phyloP scores from a whole-genome alignment of 2,329 filamentous ascomycete genomes.

The Pseudogymnoascus sp. region DNA sequence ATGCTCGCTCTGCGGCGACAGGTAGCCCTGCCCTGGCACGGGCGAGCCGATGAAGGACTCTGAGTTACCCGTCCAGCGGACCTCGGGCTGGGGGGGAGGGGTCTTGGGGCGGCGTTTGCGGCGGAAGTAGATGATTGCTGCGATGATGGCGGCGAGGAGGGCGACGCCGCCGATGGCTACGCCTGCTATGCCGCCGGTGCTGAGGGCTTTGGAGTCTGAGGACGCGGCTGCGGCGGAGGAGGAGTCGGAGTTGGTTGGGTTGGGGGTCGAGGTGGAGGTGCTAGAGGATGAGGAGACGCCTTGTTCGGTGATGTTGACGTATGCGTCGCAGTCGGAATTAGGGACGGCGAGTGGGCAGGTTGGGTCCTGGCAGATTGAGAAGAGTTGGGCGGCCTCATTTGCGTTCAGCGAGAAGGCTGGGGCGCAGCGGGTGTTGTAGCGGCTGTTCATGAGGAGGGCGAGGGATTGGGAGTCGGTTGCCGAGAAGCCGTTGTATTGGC shows the following conservation, averaged over 20 bases:
- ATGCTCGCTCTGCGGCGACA: not conserved
- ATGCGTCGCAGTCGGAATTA: constrained; percentile 23
- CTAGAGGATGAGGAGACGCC: constrained; percentile 12
- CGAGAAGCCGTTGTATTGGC: constrained; percentile 24
- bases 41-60: not conserved
- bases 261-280: constrained; percentile 8
- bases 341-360: constrained; percentile 24
- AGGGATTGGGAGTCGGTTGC: constrained; percentile 21
- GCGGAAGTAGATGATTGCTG: not conserved
- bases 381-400: constrained; percentile 16
- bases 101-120: not conserved
- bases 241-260: not conserved
- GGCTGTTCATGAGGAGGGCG: constrained; percentile 19
- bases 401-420: constrained; percentile 13
- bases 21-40: not conserved
- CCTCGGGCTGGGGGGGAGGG: not conserved
- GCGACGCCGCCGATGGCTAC: constrained; percentile 22
- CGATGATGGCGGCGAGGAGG: constrained; percentile 17
- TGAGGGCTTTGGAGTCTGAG: constrained; percentile 8
- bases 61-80: not conserved
- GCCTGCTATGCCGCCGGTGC: constrained; percentile 19
- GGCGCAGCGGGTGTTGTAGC: constrained; percentile 26
- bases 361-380: constrained; percentile 24
- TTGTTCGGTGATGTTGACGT: constrained; percentile 19
- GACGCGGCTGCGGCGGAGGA: constrained; percentile 4